Evolutionary conservation across 306 rosid genomes (phyloP), one percentile per base, ranked within the genome.

Genomic region (Citrullus amarus): DNA sequence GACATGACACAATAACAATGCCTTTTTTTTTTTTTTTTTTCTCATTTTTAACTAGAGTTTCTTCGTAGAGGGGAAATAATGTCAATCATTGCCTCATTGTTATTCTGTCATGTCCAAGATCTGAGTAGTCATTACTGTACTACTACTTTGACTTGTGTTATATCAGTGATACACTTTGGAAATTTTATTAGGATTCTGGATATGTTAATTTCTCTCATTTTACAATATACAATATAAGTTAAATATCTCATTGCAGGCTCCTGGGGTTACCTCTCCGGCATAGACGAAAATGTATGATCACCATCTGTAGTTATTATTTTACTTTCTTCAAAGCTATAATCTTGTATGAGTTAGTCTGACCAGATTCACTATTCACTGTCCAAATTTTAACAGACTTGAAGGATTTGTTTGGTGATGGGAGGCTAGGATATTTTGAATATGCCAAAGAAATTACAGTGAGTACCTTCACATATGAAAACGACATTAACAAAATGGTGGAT

Each of bases 371-470:
- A 10, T 57, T 75, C 72, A n/a, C 9, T 30, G 13, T 55, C 11
- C 30, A 2, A 54, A 75, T 54, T 28, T 12, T 39, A 73, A 54
- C 86, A 93, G 98, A 86, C 82, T 77, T 93, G 89, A 87, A 84
- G 88, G 91, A 88, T 67, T 84, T 90, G 83, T 93, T 93, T 80
- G 22, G 41, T 55, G 90, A 81, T 75, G 97, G 88, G 87, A 89
- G 85, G 85, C 86, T 70, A 54, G 97, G 93, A 63, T 89, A 84
- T 85, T 89, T 93, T 76, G 93, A 89, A 82, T 89, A 83, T 89
- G 98, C 98, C 70, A 93, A 88, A 83, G 91, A 91, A 86, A 86
- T 82, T 55, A 86, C 96, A 20, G 98, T 93, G 75, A 84, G 93
- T 82, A 17, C 79, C 20, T 78, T 81, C 75, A 28, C 22, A 20